Evolutionary conservation across 805 yeast genomes (phyloP).

Genomic region (Naumovozyma dairenensis): DNA sequence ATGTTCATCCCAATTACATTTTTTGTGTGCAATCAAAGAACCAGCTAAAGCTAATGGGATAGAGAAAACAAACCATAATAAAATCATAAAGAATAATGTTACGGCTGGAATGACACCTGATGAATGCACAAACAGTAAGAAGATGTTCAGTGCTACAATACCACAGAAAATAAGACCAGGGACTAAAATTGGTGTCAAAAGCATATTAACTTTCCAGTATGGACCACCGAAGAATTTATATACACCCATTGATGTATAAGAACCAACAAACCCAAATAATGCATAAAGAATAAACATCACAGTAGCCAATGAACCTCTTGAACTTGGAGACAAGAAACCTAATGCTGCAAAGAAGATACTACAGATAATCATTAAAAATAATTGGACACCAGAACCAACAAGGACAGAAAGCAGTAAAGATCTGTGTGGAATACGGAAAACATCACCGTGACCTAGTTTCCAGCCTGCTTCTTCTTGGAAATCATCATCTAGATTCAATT

Average conservation of each 20-base stretch:
- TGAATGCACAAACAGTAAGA: constrained; percentile 64
- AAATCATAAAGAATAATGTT: constrained; percentile 70
- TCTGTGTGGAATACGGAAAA: constrained; percentile 72
- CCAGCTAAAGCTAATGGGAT: constrained; percentile 79
- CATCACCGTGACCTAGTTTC: constrained; percentile 93
- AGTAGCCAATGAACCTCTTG: constrained; percentile 87
- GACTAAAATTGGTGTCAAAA: constrained; percentile 71
- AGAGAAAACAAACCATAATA: constrained; percentile 78
- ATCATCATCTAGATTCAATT: constrained; percentile 76
- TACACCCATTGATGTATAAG: constrained; percentile 75
- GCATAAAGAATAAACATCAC: constrained; percentile 81
- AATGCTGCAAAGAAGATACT: constrained; percentile 76
- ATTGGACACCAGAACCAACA: constrained; percentile 82
- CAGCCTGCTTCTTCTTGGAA: constrained; percentile 92
- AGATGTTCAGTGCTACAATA: constrained; percentile 68
- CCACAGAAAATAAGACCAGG: constrained; percentile 66
- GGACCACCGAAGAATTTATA: constrained; percentile 90
- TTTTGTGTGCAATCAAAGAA: constrained; percentile 67
- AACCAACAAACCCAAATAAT: constrained; percentile 69
- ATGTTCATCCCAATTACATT: constrained; percentile 39
- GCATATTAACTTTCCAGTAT: constrained; percentile 78
- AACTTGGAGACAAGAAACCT: constrained; percentile 87
- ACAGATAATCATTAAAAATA: constrained; percentile 62
- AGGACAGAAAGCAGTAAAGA: constrained; percentile 66
- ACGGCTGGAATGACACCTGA: constrained; percentile 95